Evolutionary conservation across 2,329 filamentous ascomycete species (phyloP), one percentile per base, ranked within the genome.

Genomic region (Neospermospora avenae): DNA sequence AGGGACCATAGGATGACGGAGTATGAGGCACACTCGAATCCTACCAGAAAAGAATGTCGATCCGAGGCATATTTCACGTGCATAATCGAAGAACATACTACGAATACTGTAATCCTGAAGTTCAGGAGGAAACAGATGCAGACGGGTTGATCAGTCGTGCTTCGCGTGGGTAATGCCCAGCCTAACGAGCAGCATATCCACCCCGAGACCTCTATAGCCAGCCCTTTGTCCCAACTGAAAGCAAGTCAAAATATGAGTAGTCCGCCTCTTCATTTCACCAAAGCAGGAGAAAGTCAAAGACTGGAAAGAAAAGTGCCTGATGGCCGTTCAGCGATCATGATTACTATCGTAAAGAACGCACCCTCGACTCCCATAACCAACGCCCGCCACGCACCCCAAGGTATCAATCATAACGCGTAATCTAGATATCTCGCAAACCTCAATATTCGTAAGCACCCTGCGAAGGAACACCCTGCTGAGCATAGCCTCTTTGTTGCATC

Each of bases 401-500:
- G 46, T 51, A 51, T 51, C 46, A 51, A 31, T 51, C 46, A 31
- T 51, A 51, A 51, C 31, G 28, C 46, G 35, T 37, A 51, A 51
- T 10, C 46, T 18, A 20, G 46, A 51, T 51, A 45, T 14, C n/a
- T 22, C 18, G 28, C 31, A 37, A 37, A 31, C 4, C 18, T 56
- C 49, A 66, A 63, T 65, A 67, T 42, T 64, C 65, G 49, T 71
- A 69, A 18, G 59, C 67, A 42, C 62, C 65, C 49, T 65, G 69
- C 25, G 60, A 60, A 20, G 68, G 63, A 18, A 69, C 66, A 20
- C 64, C 65, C 22, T 64, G 64, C 31, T 68, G 68, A 18, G 61
- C 63, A 62, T 70, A 71, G 16, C 67, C 67, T 60, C 68, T 59
- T 53, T 67, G 65, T 44, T 64, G 65, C 57, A 68, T 66, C 4